phyloP scores from a whole-genome alignment of 1,284 basidiomycete species.

The Cryptococcus sp. region DNA sequence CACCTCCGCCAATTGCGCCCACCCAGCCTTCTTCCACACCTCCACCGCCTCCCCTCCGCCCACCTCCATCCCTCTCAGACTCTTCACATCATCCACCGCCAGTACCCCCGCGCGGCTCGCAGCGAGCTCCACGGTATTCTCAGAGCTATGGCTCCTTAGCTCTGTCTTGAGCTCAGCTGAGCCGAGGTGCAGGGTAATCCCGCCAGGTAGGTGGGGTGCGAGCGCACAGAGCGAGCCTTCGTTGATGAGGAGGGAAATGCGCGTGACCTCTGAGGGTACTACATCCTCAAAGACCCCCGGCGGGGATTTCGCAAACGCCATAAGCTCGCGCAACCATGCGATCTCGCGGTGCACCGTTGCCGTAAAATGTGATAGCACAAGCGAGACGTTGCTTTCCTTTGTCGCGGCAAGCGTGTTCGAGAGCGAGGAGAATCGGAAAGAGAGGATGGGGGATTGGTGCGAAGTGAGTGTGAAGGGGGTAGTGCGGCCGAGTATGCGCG shows the following conservation, averaged over 20 bases:
- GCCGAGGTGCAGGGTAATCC: conserved; percentile 64
- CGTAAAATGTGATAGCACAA: conserved; percentile 65
- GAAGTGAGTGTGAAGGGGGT: conserved; percentile 36
- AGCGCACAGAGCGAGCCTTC: conserved; percentile 66
- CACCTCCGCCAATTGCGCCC: background rate
- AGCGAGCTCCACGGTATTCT: conserved; percentile 57
- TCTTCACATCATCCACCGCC: conserved; percentile 61
- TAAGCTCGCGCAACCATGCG: conserved; percentile 64
- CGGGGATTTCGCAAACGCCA: conserved; percentile 72
- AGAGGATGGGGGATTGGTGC: conserved; percentile 53
- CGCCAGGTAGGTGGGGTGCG: conserved; percentile 62
- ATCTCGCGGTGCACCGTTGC: conserved; percentile 64
- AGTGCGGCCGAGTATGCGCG: conserved; percentile 29
- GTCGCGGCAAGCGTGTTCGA: conserved; percentile 62
- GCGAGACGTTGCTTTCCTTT: conserved; percentile 73
- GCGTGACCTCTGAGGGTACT: conserved; percentile 82
- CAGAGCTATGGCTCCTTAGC: conserved; percentile 63
- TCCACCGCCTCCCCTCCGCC: conserved; percentile 35
- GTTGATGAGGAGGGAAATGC: conserved; percentile 62
- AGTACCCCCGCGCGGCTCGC: conserved; percentile 56
- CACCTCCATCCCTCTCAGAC: conserved; percentile 26
- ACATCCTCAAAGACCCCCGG: conserved; percentile 93
- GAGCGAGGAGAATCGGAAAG: conserved; percentile 65
- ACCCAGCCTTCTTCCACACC: conserved; percentile 58
- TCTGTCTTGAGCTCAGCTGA: conserved; percentile 66